Conservation (phyloP, 2,329 filamentous ascomycete genomes). For the Trichoderma simmonsii region DNA sequence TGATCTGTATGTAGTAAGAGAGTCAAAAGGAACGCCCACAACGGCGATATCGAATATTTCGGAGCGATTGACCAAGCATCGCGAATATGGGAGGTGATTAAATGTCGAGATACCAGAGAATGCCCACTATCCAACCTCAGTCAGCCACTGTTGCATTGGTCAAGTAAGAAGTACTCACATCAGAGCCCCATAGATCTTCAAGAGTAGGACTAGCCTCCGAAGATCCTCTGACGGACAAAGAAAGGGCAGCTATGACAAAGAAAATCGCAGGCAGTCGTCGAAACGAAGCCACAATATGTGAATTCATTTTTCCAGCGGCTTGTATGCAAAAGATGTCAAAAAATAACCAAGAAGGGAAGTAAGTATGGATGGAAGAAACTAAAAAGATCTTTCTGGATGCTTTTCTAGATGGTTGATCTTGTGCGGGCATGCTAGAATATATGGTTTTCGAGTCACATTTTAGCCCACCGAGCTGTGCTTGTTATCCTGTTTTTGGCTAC, state of each 20-base stretch:
- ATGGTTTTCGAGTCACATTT: background rate
- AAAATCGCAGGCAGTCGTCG: background rate
- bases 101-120: background rate
- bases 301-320: background rate
- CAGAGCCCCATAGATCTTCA: background rate
- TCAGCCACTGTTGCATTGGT: background rate
- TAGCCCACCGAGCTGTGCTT: background rate
- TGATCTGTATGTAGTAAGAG: background rate
- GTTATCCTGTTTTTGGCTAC: background rate
- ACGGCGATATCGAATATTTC: background rate
- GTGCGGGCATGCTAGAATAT: background rate
- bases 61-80: background rate
- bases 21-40: background rate
- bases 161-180: background rate
- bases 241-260: background rate
- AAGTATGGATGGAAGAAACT: background rate
- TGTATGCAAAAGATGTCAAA: background rate
- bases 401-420: background rate
- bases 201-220: background rate
- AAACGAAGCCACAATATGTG: background rate
- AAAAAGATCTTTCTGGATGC: background rate
- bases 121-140: background rate
- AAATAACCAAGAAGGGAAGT: background rate
- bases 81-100: background rate
- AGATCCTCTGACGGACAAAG: background rate